phyloP scores from a whole-genome alignment of 225 moss, liverwort and hornwort genomes.

The Polytrichum commune region DNA sequence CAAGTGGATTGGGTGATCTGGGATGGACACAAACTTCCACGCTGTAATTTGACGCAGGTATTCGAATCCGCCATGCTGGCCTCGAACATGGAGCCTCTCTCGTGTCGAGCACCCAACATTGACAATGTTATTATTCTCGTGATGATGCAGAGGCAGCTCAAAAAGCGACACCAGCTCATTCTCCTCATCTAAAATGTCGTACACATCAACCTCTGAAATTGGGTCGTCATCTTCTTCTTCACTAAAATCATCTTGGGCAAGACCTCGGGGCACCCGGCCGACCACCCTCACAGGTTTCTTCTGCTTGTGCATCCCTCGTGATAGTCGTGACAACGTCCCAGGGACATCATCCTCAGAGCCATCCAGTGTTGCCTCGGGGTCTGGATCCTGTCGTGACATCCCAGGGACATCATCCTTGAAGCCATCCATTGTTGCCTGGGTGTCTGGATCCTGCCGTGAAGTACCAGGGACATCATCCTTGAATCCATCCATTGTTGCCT shows the following conservation, averaged over 20 bases:
- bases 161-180: conserved; percentile 23
- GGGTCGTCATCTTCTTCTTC: conserved; percentile 26
- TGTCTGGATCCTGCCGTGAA: not conserved
- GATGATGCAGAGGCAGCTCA: conserved; percentile 34
- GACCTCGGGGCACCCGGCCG: conserved; percentile 15
- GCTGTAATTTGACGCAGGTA: conserved; percentile 21
- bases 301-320: not conserved
- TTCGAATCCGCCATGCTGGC: conserved; percentile 17
- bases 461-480: not conserved
- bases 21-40: conserved; percentile 33
- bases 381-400: not conserved
- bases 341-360: not conserved
- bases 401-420: not conserved
- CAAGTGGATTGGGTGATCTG: conserved; percentile 17
- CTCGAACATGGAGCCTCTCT: conserved; percentile 18
- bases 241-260: conserved; percentile 6
- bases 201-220: conserved; percentile 34
- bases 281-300: conserved; percentile 20
- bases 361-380: not conserved
- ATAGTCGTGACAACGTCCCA: not conserved
- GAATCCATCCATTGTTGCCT: too few relatives aligned
- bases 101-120: conserved; percentile 3
- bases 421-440: not conserved
- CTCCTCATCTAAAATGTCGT: conserved; percentile 20
- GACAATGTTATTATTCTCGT: not conserved